Base-by-base conservation (phyloP, 257 asterid species). In the Forsythia suspensa region DNA sequence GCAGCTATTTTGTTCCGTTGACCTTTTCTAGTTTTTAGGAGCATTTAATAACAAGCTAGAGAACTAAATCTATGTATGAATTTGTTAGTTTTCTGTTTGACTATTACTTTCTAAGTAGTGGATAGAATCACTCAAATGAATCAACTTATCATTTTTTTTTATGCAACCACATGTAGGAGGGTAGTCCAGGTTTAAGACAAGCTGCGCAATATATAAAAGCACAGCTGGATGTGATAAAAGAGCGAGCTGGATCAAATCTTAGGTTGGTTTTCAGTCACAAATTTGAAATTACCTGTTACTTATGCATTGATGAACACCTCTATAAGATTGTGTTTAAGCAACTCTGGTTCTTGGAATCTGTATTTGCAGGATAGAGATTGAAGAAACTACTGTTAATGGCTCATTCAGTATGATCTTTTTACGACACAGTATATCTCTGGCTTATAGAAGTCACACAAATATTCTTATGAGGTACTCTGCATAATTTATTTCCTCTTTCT, bases 311-410 rank as follows among this genome's bases (percentile, higher is more conserved):
- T 4, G 37, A 61, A 76, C 34, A 18, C 41, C 41, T 8, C 29
- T 59, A 24, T 13, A 61, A 59, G 74, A 55, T 79, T 68, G 76
- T 71, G 46, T n/a, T 34, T 20, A 57, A 72, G 18, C 77, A 39
- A 48, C 81, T 80, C 77, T 6, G 37, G 37, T 41, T 40, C 51
- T 66, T 51, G 70, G 42, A 69, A 74, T 82, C 68, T 80, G 59
- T 87, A 24, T 40, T 89, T 87, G 88, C 96, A 92, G 98, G 89
- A 84, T 93, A 85, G 97, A 93, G 88, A 88, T 93, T 48, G 97
- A 96, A 85, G 97, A 96, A 88, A 89, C 96, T 46, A 85, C 83
- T 70, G 97, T 96, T 24, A 87, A 89, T 82, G 99, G 99, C 85
- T 92, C 98, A 18, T 95, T 95, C 87, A 95, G 81, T 80, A 93